phyloP scores from a whole-genome alignment of 805 yeast genomes.

The Candida boleticola region DNA sequence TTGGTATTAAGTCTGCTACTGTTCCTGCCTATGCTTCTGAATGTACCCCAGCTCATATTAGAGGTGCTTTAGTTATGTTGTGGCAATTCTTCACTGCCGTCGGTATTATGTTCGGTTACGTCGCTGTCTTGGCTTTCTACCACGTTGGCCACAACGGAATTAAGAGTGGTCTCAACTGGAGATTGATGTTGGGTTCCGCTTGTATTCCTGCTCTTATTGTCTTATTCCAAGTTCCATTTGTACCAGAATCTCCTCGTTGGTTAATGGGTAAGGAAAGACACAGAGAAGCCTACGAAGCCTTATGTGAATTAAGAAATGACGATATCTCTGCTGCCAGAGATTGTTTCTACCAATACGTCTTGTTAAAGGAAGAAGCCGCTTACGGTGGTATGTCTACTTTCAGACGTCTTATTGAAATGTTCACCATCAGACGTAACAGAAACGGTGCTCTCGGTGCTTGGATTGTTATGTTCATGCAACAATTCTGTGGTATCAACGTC shows the following conservation, averaged over 20 bases:
- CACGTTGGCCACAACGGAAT: constrained; percentile 47
- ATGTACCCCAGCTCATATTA: constrained; percentile 52
- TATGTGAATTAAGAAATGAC: constrained; percentile 44
- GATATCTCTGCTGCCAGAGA: constrained; percentile 63
- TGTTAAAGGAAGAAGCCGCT: constrained; percentile 57
- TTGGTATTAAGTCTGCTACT: constrained; percentile 66
- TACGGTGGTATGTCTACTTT: constrained; percentile 43
- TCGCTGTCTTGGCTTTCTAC: constrained; percentile 58
- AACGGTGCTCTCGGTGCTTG: constrained; percentile 79
- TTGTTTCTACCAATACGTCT: constrained; percentile 54
- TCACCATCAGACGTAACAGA: constrained; percentile 75
- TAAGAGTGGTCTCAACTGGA: constrained; percentile 51
- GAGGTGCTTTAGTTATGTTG: constrained; percentile 68
- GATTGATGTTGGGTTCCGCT: constrained; percentile 66
- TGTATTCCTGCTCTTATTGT: constrained; percentile 56
- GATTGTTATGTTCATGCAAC: constrained; percentile 87
- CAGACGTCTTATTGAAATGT: constrained; percentile 53
- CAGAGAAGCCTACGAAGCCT: constrained; percentile 48
- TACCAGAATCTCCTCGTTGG: constrained; percentile 75
- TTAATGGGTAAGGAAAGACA: constrained; percentile 52
- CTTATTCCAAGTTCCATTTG: constrained; percentile 47
- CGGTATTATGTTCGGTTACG: constrained; percentile 68
- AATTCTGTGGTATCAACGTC: constrained; percentile 86
- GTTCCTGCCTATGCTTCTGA: constrained; percentile 70
- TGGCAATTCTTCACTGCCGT: constrained; percentile 79